Conservation (phyloP, 78 protist genomes). For the Protostelium mycophagum region DNA sequence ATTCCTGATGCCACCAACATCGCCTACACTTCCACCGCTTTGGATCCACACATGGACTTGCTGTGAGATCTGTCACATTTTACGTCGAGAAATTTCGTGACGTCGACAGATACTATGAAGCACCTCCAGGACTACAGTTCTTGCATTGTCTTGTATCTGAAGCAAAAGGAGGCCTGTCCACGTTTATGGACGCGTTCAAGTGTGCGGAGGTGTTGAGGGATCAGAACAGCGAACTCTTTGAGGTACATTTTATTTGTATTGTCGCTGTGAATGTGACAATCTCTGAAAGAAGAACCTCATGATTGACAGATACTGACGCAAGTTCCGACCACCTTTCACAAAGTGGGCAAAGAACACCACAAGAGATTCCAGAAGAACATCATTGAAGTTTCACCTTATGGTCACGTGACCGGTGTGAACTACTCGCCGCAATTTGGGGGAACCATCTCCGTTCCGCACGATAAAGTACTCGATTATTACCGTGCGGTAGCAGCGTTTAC, state of each 20-base stretch:
- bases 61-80: no score
- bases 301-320: background rate
- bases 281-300: no score
- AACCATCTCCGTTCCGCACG: background rate
- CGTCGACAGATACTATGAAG: slow-evolving; percentile 33
- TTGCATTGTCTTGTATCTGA: slow-evolving; percentile 33
- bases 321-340: slow-evolving; percentile 21
- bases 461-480: background rate
- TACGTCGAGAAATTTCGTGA: no score
- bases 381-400: background rate
- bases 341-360: background rate
- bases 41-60: slow-evolving; percentile 27
- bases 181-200: slow-evolving; percentile 24
- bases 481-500: background rate
- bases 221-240: background rate
- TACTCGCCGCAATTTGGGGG: background rate
- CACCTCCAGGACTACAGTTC: slow-evolving; percentile 54
- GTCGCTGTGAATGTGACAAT: no score
- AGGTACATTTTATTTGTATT: no score
- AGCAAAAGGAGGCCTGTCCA: slow-evolving; percentile 34
- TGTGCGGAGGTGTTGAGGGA: slow-evolving; percentile 18
- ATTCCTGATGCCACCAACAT: slow-evolving; percentile 17
- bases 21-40: slow-evolving; percentile 15
- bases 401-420: background rate
- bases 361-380: background rate